These are phyloP conservation scores for Plantago lanceolata DNA, from an alignment of 305 asterid genomes.

Conservation along the genomic window DNA sequence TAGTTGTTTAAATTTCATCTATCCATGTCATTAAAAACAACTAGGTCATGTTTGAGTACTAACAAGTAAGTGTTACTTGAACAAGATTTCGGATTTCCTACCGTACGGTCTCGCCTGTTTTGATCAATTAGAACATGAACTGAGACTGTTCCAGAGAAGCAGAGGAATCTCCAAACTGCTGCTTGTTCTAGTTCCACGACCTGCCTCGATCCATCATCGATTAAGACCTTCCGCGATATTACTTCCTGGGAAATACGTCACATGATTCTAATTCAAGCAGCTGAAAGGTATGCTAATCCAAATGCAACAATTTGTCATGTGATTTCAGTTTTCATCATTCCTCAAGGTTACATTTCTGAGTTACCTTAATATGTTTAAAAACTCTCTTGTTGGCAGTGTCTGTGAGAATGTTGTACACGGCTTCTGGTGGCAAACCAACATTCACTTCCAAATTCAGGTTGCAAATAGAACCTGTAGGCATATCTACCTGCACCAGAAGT, in stretches of 20 bases:
- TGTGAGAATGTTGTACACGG: conserved; percentile 62
- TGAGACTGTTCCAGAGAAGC: conserved; percentile 85
- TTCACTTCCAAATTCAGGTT: conserved; percentile 50
- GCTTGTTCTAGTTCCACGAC: conserved; percentile 89
- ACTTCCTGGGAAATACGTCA: conserved; percentile 57
- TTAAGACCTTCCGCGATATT: conserved; percentile 62
- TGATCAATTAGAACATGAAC: conserved; percentile 84
- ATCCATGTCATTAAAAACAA: conserved; percentile 9
- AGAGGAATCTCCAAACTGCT: conserved; percentile 84
- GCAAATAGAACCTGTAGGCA: conserved; percentile 83
- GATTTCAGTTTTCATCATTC: too few species aligned
- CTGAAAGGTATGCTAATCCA: too few species aligned
- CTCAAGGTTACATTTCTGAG: too few species aligned
- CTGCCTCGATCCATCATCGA: conserved; percentile 87
- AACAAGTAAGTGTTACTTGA: not conserved
- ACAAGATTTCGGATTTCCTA: conserved; percentile 26
- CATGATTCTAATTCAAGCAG: too few species aligned
- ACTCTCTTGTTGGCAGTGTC: conserved; percentile 82
- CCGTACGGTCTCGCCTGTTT: conserved; percentile 64
- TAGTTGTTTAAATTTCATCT: conserved; percentile 85
- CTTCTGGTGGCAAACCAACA: conserved; percentile 92
- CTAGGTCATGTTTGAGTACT: not conserved
- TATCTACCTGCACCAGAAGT: conserved; percentile 53
- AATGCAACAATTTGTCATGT: too few species aligned
- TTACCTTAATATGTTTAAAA: conserved; percentile 85